These are phyloP conservation scores for Coemansia sp. DNA, from an alignment of 192 early-diverging fungal species.

Conservation along the genomic window DNA sequence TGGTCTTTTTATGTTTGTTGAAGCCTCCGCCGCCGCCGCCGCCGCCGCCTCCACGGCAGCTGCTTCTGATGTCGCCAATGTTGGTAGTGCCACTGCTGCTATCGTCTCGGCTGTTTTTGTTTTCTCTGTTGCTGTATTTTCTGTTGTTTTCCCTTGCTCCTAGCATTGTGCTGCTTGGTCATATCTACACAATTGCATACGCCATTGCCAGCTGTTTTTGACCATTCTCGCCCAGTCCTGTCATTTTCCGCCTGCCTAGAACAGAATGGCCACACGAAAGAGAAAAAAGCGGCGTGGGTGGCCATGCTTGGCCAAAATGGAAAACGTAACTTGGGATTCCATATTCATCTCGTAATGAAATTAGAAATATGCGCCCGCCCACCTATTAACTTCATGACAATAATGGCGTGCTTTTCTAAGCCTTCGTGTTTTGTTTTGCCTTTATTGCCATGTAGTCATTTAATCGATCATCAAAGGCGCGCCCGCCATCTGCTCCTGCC, in stretches of 20 bases:
- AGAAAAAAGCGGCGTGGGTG: conserved; percentile 8
- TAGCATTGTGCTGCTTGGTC: conserved; percentile 14
- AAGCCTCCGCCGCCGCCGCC: neutral
- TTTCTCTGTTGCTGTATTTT: neutral
- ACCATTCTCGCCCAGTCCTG: neutral
- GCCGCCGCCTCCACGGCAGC: neutral
- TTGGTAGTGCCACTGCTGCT: conserved; percentile 4
- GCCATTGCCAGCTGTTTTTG: conserved; percentile 1
- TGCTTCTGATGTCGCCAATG: neutral
- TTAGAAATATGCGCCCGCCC: conserved; percentile 17
- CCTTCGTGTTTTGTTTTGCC: conserved; percentile 21
- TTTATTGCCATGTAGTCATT: conserved; percentile 21
- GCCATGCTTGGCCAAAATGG: conserved; percentile 9
- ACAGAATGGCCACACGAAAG: conserved; percentile 7
- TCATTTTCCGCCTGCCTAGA: neutral
- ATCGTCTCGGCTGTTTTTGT: neutral
- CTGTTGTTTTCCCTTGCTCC: neutral
- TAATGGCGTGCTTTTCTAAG: conserved; percentile 36
- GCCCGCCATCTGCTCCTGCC: neutral
- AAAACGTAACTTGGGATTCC: conserved; percentile 41
- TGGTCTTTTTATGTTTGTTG: neutral
- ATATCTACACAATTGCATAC: conserved; percentile 20
- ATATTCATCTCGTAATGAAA: conserved; percentile 53
- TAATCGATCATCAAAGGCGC: conserved; percentile 30
- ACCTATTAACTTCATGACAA: conserved; percentile 16